Evolutionary conservation across 148 eudicot genomes (phyloP), one percentile per base, ranked within the genome.

Genomic region (Bassia scoparia): DNA sequence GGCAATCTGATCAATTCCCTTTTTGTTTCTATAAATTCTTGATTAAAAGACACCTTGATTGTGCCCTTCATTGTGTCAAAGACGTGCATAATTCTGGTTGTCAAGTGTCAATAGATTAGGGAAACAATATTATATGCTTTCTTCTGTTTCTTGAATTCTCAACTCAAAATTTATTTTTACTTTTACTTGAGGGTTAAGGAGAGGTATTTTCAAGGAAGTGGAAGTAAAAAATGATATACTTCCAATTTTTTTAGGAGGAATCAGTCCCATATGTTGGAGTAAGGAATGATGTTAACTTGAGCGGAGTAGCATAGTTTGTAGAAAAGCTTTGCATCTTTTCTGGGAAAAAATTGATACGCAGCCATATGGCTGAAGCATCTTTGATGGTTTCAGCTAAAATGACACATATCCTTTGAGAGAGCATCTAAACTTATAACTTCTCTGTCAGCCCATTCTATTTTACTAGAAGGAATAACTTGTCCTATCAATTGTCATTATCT

Each of bases 251-350:
- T 33, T 37, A 27, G 33, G 59, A 74, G 80, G 80, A 72, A 81
- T 73, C 61, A 38, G 65, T 72, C 64, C 77, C 73, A 31, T 64
- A 69, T 73, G 72, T 23, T 69, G 67, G 68, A 55, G 23, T 59
- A 77, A 53, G 68, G 68, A 71, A 72, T 69, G 80, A 83, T 76
- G 72, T 72, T 77, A 76, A 76, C 66, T 30, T 61, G 72, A 78
- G 64, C 35, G 74, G 74, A 43, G 72, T 48, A 73, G 64, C 71
- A 71, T 46, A 55, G 83, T 74, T 65, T 38, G 60, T 65, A 34
- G 65, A 66, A 60, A 79, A 77, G 75, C 78, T 83, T 79, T 73
- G 78, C 83, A 76, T 77, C 81, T 83, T 77, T 77, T 74, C 60
- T 61, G 66, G n/a, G n/a, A 38, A 76, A 61, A 50, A 67, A 52